A percentile compares a stretch with the other conserved stretches of the same genome.
These are phyloP conservation scores for Selenicereus undatus DNA, from an alignment of 148 eudicot genomes.

Conservation along the genomic window DNA sequence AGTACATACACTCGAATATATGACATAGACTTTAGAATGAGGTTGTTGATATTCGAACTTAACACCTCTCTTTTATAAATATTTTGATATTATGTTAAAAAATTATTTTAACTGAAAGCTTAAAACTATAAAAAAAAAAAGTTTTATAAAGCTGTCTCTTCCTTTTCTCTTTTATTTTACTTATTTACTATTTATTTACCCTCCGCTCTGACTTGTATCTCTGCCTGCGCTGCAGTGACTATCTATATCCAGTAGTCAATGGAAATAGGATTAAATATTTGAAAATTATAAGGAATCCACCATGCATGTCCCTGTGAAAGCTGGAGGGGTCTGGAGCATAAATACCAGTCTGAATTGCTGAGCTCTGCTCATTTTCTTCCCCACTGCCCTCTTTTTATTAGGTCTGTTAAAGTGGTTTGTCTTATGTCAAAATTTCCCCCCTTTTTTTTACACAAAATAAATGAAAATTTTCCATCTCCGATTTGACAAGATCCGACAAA, in stretches of 20 bases:
- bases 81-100: no score
- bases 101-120: no score
- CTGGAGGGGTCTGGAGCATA: conserved; percentile 24
- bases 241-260: background rate
- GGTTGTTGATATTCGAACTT: no score
- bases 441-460: no score
- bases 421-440: no score
- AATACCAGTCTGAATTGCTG: conserved; percentile 26
- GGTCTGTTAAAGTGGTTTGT: background rate
- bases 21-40: no score
- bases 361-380: conserved; percentile 18
- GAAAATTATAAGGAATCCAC: conserved; percentile 14
- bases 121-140: no score
- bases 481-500: no score
- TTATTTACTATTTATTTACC: background rate
- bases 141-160: background rate
- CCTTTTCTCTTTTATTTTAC: background rate
- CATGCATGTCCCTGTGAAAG: conserved; percentile 23
- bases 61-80: no score
- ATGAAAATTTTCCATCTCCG: no score
- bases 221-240: background rate
- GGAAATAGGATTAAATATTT: background rate
- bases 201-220: background rate
- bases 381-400: background rate
- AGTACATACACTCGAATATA: no score